These are phyloP conservation scores for Perilla frutescens DNA, from an alignment of 257 asterid species.

Conservation along the genomic window DNA sequence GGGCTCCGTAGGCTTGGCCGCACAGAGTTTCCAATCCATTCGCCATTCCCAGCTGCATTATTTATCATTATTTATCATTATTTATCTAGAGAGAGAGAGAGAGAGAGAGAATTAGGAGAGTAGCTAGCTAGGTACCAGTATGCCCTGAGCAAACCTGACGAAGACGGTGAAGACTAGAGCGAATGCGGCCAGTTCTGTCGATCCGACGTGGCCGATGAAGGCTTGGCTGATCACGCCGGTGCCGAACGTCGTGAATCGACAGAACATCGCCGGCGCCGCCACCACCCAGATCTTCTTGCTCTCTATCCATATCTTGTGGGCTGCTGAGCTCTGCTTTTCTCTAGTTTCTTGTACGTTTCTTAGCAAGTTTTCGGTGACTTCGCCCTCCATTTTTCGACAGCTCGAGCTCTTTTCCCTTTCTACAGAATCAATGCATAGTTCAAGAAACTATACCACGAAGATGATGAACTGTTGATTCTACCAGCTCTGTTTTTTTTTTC, in stretches of 20 bases:
- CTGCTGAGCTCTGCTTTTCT: constrained; percentile 21
- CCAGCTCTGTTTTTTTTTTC: too few relatives aligned
- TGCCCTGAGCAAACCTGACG: constrained; percentile 55
- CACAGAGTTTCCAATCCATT: constrained; percentile 48
- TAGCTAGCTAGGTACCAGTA: constrained; percentile 21
- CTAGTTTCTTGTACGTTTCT: neutral
- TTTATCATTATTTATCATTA: too few relatives aligned
- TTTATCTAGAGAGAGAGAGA: too few relatives aligned
- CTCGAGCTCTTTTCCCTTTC: neutral
- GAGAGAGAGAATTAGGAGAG: too few relatives aligned
- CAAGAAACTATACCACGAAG: too few relatives aligned
- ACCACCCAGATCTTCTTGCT: constrained; percentile 55
- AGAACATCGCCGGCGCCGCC: constrained; percentile 59
- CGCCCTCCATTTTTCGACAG: constrained; percentile 35
- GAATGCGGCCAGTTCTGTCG: constrained; percentile 58
- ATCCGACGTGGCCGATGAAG: constrained; percentile 55
- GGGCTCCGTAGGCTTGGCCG: constrained; percentile 50
- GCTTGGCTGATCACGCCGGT: constrained; percentile 53
- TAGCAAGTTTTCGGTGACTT: constrained; percentile 10
- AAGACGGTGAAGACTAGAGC: constrained; percentile 56
- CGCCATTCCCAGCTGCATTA: constrained; percentile 45
- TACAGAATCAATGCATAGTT: too few relatives aligned
- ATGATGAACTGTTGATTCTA: too few relatives aligned
- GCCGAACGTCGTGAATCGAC: constrained; percentile 55
- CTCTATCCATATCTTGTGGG: constrained; percentile 43